Conservation (phyloP, 495 filamentous ascomycete species). For the Tuber magnatum region DNA sequence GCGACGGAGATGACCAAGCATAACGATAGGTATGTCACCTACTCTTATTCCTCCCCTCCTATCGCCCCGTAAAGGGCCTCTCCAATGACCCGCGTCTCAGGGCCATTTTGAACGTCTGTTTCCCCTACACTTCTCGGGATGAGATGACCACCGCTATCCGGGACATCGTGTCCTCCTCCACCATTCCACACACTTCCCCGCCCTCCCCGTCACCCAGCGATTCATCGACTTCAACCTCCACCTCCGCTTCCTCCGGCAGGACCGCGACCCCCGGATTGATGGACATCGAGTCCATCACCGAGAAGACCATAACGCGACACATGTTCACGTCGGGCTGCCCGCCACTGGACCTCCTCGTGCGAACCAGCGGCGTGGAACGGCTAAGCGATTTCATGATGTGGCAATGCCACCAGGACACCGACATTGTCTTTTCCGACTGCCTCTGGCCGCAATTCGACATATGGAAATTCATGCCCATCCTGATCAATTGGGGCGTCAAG, state of each 20-base stretch:
- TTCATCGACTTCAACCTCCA: conserved; percentile 11
- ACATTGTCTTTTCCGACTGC: conserved; percentile 84
- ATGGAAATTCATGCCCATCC: conserved; percentile 85
- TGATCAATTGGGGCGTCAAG: conserved; percentile 41
- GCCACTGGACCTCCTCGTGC: conserved; percentile 78
- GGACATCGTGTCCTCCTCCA: conserved; percentile 56
- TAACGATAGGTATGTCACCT: conserved; percentile 59
- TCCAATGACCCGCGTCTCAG: conserved; percentile 39
- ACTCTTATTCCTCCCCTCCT: conserved; percentile 11
- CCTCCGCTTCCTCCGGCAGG: conserved; percentile 21
- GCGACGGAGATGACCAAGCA: conserved; percentile 73
- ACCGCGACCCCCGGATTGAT: conserved; percentile 37
- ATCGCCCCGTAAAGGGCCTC: conserved; percentile 7
- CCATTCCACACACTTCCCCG: conserved; percentile 18
- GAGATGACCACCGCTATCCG: conserved; percentile 92
- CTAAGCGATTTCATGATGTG: conserved; percentile 97
- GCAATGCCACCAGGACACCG: conserved; percentile 88
- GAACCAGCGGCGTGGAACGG: conserved; percentile 85
- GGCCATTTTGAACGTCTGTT: conserved; percentile 88
- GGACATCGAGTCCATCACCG: conserved; percentile 81
- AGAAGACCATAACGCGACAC: conserved; percentile 66
- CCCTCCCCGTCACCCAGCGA: conserved; percentile 24
- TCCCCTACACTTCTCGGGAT: conserved; percentile 91
- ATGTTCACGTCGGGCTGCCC: conserved; percentile 78
- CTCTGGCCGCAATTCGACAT: conserved; percentile 96